Evolutionary conservation across 1,139 yeast species (phyloP).

Genomic region (Eremothecium sinecaudum): DNA sequence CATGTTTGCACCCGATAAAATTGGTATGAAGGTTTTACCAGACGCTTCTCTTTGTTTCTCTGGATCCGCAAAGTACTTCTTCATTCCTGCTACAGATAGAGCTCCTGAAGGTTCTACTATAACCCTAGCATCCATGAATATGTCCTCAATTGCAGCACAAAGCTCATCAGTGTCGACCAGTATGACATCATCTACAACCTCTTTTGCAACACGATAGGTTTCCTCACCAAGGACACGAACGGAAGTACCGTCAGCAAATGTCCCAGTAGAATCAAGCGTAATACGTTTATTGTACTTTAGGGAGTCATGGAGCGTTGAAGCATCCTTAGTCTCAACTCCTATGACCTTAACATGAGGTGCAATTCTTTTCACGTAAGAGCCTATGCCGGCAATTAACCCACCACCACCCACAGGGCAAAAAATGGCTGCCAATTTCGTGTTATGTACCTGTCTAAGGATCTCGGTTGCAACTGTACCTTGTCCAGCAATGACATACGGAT

Average conservation of each 20-base stretch:
- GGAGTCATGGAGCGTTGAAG: constrained; percentile 82
- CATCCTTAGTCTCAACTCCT: constrained; percentile 94
- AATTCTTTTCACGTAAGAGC: constrained; percentile 78
- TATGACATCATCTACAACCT: constrained; percentile 80
- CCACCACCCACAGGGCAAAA: constrained; percentile 97
- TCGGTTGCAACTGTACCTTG: constrained; percentile 97
- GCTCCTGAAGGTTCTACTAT: constrained; percentile 98
- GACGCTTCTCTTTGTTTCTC: constrained; percentile 66
- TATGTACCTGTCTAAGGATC: constrained; percentile 71
- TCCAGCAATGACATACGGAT: constrained; percentile 98
- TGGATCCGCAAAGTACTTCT: constrained; percentile 53
- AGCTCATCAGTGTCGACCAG: constrained; percentile 87
- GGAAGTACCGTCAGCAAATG: constrained; percentile 99
- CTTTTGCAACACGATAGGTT: constrained; percentile 70
- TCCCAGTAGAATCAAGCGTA: constrained; percentile 64
- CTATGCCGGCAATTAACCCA: constrained; percentile 87
- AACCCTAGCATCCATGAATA: constrained; percentile 90
- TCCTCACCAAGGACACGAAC: constrained; percentile 86
- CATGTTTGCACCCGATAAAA: constrained; percentile 95
- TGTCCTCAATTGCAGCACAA: constrained; percentile 95
- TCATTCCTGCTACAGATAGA: constrained; percentile 87
- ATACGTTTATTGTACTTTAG: constrained; percentile 47
- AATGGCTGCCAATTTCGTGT: constrained; percentile 62
- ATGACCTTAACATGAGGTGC: constrained; percentile 97
- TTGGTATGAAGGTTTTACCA: constrained; percentile 68